Percentiles rank a stretch among this genome's conserved stretches.
These are phyloP conservation scores for Penicillium paxilli DNA, from an alignment of 495 filamentous ascomycete species.

Conservation along the genomic window DNA sequence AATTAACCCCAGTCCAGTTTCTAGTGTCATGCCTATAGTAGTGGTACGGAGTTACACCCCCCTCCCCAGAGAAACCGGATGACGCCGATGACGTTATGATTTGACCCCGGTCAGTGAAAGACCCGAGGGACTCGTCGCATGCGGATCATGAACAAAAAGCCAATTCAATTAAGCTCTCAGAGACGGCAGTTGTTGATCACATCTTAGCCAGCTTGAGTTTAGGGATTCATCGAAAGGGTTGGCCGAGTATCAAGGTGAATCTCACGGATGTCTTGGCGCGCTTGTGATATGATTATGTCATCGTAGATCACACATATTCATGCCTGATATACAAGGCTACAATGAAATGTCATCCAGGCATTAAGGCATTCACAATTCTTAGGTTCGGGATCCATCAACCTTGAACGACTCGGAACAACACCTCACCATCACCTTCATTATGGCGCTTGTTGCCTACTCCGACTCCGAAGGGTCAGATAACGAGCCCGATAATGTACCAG, in stretches of 20 bases:
- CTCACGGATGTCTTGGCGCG: not conserved
- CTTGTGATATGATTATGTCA: slow-evolving; percentile 6
- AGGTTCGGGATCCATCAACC: too few relatives aligned
- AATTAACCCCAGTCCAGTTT: too few relatives aligned
- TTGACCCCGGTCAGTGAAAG: not conserved
- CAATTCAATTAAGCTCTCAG: not conserved
- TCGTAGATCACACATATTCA: too few relatives aligned
- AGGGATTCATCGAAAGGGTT: not conserved
- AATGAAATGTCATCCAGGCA: slow-evolving; percentile 2
- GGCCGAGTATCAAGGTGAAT: not conserved
- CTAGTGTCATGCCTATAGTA: too few relatives aligned
- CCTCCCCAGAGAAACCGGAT: slow-evolving; percentile 16
- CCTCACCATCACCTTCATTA: slow-evolving; percentile 33
- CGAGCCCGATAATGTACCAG: slow-evolving; percentile 38
- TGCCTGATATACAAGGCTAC: too few relatives aligned
- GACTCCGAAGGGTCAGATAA: slow-evolving; percentile 78
- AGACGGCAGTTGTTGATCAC: not conserved
- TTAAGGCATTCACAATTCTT: not conserved
- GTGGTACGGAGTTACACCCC: not conserved
- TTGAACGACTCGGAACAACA: too few relatives aligned
- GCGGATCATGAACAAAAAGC: not conserved
- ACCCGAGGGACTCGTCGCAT: not conserved
- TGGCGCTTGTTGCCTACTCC: slow-evolving; percentile 81
- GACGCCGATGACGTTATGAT: slow-evolving; percentile 27
- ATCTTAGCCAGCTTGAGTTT: not conserved